Percentiles rank a stretch among this genome's conserved stretches.
Evolutionary conservation across 345 rosid species (phyloP).

Genomic region (Arabidopsis suecica): DNA sequence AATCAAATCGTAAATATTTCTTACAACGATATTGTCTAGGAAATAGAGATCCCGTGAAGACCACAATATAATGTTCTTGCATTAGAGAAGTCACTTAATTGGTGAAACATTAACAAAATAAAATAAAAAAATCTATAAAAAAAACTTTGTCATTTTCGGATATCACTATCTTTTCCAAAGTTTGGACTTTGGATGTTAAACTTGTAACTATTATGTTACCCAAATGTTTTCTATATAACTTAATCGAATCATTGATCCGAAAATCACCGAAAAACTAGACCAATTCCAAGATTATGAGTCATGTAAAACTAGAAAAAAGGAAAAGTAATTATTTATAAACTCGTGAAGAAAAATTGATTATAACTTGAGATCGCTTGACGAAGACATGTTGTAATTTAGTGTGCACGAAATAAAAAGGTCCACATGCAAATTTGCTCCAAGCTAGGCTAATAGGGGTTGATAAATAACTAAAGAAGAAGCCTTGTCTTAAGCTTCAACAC

Average conservation of each 20-base stretch:
- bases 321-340: slow-evolving; percentile 14
- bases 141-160: background rate
- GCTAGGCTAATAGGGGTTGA: slow-evolving; percentile 38
- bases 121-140: background rate
- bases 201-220: background rate
- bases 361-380: slow-evolving; percentile 46
- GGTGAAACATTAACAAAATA: background rate
- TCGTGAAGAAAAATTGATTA: slow-evolving; percentile 29
- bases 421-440: slow-evolving; percentile 41
- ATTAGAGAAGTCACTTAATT: background rate
- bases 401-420: slow-evolving; percentile 32
- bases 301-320: background rate
- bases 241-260: slow-evolving; percentile 9
- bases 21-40: background rate
- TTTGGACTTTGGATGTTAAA: background rate
- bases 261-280: slow-evolving; percentile 1
- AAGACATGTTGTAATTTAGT: slow-evolving; percentile 41
- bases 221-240: background rate
- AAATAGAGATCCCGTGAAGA: slow-evolving; percentile 19
- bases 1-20: background rate
- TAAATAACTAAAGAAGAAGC: slow-evolving; percentile 17
- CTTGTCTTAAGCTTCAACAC: slow-evolving; percentile 36
- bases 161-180: background rate
- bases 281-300: slow-evolving; percentile 9
- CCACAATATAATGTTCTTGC: background rate